Evolutionary conservation across 768 basidiomycete species (phyloP).

Genomic region (Xerocomus potaroensis): DNA sequence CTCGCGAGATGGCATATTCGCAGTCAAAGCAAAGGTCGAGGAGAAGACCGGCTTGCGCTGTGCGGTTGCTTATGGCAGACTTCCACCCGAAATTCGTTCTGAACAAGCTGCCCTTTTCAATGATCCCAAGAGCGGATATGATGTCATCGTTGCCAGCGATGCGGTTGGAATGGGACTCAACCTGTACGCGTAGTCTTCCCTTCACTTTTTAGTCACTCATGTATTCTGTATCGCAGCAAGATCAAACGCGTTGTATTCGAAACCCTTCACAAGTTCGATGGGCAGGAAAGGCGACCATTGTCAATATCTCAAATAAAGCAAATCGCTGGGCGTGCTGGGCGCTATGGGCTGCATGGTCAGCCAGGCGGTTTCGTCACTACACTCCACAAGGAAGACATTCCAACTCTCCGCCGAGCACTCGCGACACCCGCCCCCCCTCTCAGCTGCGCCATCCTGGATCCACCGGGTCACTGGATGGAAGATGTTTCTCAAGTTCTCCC

Average conservation of each 20-base stretch:
- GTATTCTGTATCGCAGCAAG: constrained; percentile 49
- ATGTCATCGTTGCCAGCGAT: constrained; percentile 91
- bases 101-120: constrained; percentile 95
- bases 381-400: constrained; percentile 57
- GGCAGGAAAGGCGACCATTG: constrained; percentile 41
- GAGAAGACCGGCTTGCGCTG: constrained; percentile 67
- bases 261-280: constrained; percentile 62
- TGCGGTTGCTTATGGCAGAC: constrained; percentile 87
- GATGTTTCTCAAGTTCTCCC: constrained; percentile 42
- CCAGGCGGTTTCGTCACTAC: constrained; percentile 73
- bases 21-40: constrained; percentile 70
- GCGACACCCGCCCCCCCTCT: constrained; percentile 47
- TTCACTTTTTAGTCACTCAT: background rate
- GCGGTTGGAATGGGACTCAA: constrained; percentile 98
- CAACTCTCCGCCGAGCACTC: constrained; percentile 54
- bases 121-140: constrained; percentile 72
- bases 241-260: constrained; percentile 86
- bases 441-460: constrained; percentile 45
- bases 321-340: constrained; percentile 91
- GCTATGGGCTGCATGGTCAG: constrained; percentile 65
- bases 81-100: constrained; percentile 88
- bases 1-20: constrained; percentile 70
- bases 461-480: constrained; percentile 21
- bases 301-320: constrained; percentile 83
- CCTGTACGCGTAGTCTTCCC: constrained; percentile 51